These are phyloP conservation scores for Acrocalymma vagum DNA, from an alignment of 2,329 filamentous ascomycete species.

Conservation along the genomic window DNA sequence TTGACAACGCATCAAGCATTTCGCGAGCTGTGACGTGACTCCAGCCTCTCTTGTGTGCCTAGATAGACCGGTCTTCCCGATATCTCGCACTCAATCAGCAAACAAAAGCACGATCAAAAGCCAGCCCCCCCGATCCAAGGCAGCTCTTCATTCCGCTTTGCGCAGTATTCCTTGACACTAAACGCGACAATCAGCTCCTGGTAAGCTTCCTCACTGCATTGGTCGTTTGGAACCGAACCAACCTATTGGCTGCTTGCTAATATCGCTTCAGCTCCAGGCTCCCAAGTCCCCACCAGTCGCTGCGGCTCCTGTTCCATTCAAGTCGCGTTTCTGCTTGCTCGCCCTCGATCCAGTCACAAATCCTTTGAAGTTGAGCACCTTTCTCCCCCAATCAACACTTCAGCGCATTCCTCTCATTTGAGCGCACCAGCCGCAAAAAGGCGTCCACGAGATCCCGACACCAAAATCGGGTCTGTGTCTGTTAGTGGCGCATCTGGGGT, in stretches of 20 bases:
- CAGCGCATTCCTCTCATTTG: constrained; percentile 23
- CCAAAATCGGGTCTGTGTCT: constrained; percentile 30
- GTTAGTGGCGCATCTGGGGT: constrained; percentile 44
- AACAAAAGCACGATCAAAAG: constrained; percentile 37
- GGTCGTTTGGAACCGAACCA: constrained; percentile 21
- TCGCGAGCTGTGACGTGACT: constrained; percentile 47
- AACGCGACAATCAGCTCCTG: constrained; percentile 26
- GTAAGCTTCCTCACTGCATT: constrained; percentile 32
- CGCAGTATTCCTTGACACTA: constrained; percentile 22
- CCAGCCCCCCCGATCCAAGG: too few relatives aligned
- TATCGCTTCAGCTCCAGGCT: constrained; percentile 43
- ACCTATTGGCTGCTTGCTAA: constrained; percentile 41
- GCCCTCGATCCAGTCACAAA: constrained; percentile 29
- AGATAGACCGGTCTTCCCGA: constrained; percentile 37
- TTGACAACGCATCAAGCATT: constrained; percentile 54
- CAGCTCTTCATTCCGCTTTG: constrained; percentile 30
- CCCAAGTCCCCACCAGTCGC: constrained; percentile 39
- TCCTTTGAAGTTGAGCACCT: constrained; percentile 13
- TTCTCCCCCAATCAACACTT: constrained; percentile 35
- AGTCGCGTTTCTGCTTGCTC: constrained; percentile 36
- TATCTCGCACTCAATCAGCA: constrained; percentile 41
- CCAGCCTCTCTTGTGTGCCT: constrained; percentile 37
- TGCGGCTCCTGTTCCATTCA: constrained; percentile 26
- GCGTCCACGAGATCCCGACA: constrained; percentile 28
- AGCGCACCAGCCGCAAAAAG: constrained; percentile 16